Evolutionary conservation across 768 basidiomycete genomes (phyloP).

Genomic region (Termitomyces sp.): DNA sequence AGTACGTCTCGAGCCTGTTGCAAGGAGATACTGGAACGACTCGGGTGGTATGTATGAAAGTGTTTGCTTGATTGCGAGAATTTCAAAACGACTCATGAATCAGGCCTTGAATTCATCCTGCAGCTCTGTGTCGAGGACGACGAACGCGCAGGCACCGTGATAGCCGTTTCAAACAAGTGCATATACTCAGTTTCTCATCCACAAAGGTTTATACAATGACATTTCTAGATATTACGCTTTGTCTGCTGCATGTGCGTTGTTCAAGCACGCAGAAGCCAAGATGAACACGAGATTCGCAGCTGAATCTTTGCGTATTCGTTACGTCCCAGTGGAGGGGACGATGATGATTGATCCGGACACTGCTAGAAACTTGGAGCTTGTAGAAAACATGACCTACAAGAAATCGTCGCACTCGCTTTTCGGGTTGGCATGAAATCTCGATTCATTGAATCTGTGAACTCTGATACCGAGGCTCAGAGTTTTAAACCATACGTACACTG

Average conservation of each 20-base stretch:
- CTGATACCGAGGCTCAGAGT: constrained; percentile 25
- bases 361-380: constrained; percentile 83
- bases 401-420: constrained; percentile 74
- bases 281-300: constrained; percentile 67
- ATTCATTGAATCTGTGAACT: neutral
- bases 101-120: constrained; percentile 75
- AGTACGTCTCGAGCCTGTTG: constrained; percentile 61
- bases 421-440: constrained; percentile 43
- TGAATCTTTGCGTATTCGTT: constrained; percentile 67
- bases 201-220: neutral
- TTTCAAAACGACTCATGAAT: neutral
- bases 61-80: neutral
- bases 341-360: constrained; percentile 95
- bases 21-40: constrained; percentile 84
- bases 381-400: constrained; percentile 63
- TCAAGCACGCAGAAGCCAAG: constrained; percentile 74
- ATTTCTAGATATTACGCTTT: constrained; percentile 78
- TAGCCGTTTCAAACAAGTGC: constrained; percentile 77
- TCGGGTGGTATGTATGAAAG: constrained; percentile 56
- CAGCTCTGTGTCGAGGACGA: constrained; percentile 79
- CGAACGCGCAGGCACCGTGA: constrained; percentile 71
- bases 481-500: constrained; percentile 79
- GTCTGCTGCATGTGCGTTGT: constrained; percentile 79
- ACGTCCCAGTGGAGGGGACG: constrained; percentile 79
- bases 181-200: constrained; percentile 22